A percentile compares a stretch with the other conserved stretches of the same genome.
Conservation (phyloP, 1,284 basidiomycete species). For the Paramarasmius palmivorus region DNA sequence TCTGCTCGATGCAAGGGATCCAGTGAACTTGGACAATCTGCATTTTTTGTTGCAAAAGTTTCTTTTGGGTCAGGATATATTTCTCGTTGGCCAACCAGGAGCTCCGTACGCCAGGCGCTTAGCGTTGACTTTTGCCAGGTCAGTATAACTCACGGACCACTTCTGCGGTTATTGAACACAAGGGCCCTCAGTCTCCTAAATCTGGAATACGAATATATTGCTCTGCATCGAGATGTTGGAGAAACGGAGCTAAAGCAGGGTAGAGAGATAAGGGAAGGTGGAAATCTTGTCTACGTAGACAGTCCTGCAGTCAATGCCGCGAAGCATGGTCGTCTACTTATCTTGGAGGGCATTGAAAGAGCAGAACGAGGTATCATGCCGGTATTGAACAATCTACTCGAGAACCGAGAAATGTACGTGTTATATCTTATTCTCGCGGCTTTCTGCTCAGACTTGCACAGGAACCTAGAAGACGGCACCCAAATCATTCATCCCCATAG, state of each 20-base stretch:
- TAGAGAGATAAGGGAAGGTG: slow-evolving; percentile 58
- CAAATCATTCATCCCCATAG: slow-evolving; percentile 70
- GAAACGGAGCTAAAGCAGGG: slow-evolving; percentile 73
- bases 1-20: slow-evolving; percentile 49
- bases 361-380: slow-evolving; percentile 61
- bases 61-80: slow-evolving; percentile 66
- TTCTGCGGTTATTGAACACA: not conserved
- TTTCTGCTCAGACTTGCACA: slow-evolving; percentile 20
- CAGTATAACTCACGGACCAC: slow-evolving; percentile 16
- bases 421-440: not conserved
- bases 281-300: slow-evolving; percentile 63
- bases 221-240: slow-evolving; percentile 66
- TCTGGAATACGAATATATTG: slow-evolving; percentile 66
- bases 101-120: slow-evolving; percentile 57
- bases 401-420: slow-evolving; percentile 64
- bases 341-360: slow-evolving; percentile 70
- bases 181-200: slow-evolving; percentile 51
- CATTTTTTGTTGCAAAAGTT: slow-evolving; percentile 69
- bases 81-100: slow-evolving; percentile 63
- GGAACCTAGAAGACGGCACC: slow-evolving; percentile 70
- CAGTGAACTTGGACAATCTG: slow-evolving; percentile 55
- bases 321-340: slow-evolving; percentile 65
- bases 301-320: slow-evolving; percentile 65
- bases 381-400: slow-evolving; percentile 66
- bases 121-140: slow-evolving; percentile 65